Base-by-base conservation (phyloP, 2,329 filamentous ascomycete species). In the Colletotrichum sp. region DNA sequence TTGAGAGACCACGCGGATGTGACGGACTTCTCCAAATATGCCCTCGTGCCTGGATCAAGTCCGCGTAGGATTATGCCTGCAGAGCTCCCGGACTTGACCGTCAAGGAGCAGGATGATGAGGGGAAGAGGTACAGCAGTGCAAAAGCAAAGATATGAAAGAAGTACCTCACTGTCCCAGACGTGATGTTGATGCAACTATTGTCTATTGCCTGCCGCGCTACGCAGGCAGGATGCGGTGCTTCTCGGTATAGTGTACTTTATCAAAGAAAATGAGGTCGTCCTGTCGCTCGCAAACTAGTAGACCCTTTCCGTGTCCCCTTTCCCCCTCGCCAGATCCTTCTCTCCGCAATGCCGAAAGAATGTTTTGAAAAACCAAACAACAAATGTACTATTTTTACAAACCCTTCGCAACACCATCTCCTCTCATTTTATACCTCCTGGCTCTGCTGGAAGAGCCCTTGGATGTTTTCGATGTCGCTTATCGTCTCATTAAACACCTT, bases 31-130 rank as follows among this genome's bases (percentile, higher is more conserved):
- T 89, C 88, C 1, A 90, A 91, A 79, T 97, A 97, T 82, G 91
- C 88, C 38, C 83, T 96, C n/a, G 87, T 96, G 1, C 85, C 89
- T 0, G 94, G 93, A 1, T 79, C 89, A 0, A 84, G 73, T 1
- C 95, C 95, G 0, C 86, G 95, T 72, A 87, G 95, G 24, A 97
- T 97, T 77, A 96, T 97, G 94, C 95, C 95, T 0, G 85, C 82
- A 0, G 82, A 87, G 73, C 87, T 97, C 76, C 95, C 95, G 0
- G 90, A 93, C 77, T 80, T 97, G 79, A 90, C 88, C 4, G 95
- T 97, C 6, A 89, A 87, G 9, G 95, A 97, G 85, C 94, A 97
- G 84, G 91, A 93, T 75, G 95, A 97, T 80, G 94, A 97, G 83
- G 95, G 95, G 0, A 89, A 87, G 80, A 89, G 93, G 71, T 88